These are phyloP conservation scores for Russula sp. DNA, from an alignment of 768 basidiomycete species.

Conservation along the genomic window DNA sequence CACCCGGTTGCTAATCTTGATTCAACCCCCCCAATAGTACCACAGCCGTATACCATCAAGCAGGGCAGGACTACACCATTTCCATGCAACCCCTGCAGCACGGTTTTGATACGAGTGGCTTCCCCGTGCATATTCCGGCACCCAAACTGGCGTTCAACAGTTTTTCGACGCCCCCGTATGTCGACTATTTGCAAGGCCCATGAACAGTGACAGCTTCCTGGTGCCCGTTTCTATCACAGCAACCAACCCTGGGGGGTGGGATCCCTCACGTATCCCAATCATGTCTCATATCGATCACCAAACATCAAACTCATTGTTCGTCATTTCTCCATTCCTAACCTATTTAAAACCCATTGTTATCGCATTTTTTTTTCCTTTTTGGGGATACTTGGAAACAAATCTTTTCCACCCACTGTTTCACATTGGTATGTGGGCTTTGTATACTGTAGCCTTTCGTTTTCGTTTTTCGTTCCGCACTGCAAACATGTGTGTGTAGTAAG, in stretches of 20 bases:
- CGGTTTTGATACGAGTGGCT: constrained; percentile 13
- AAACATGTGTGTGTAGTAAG: constrained; percentile 20
- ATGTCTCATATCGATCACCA: constrained; percentile 19
- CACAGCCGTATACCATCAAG: constrained; percentile 22
- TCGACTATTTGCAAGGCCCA: constrained; percentile 19
- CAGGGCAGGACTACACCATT: constrained; percentile 24
- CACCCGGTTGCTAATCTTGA: background rate
- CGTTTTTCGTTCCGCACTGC: constrained; percentile 25
- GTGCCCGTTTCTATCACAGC: constrained; percentile 15
- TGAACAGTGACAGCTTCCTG: constrained; percentile 3
- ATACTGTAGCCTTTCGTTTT: constrained; percentile 6
- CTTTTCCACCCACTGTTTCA: constrained; percentile 2
- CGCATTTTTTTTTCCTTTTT: constrained; percentile 11
- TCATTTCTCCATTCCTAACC: constrained; percentile 13
- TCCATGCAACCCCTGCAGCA: constrained; percentile 21
- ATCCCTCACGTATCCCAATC: constrained; percentile 15
- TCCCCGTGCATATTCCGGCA: constrained; percentile 23
- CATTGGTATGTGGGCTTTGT: constrained; percentile 18
- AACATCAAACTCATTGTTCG: constrained; percentile 18
- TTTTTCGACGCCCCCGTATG: constrained; percentile 9
- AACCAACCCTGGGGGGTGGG: constrained; percentile 1
- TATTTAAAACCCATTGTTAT: constrained; percentile 12
- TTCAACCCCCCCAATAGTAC: background rate
- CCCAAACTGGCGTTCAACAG: constrained; percentile 13
- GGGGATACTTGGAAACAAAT: background rate